Evolutionary conservation across 805 yeast genomes (phyloP), one percentile per base, ranked within the genome.

Genomic region (Saturnispora hagleri): DNA sequence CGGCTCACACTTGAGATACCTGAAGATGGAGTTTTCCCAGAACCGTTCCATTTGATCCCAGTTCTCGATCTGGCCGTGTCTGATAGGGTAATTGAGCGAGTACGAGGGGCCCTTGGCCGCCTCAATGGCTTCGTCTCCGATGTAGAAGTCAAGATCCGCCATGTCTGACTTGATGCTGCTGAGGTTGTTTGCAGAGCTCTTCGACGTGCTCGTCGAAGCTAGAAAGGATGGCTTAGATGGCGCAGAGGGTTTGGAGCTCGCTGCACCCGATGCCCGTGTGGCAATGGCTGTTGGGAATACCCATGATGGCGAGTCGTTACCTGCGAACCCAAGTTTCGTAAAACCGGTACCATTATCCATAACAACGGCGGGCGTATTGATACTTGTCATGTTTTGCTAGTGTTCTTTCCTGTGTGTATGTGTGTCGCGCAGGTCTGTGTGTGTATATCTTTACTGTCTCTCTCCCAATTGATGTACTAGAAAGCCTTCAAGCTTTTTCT

Each of bases 21-120:
- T 91, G 75, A 93, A 93, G 63, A 93, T 90, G 46, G 96, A 88
- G 63, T 87, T 86, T 65, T 93, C 98, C 99, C 99, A 93, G 69
- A 89, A 91, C 66, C 99, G 79, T 70, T 93, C 99, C 99, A 93
- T 93, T 66, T 93, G 97, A 72, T 93, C 99, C 99, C 99, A 93
- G 69, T 93, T 89, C 69, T 93, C 99, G 57, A 93, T 86, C 73
- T 93, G 99, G 26, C 99, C 99, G 65, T 93, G 99, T 69, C 89
- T 85, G 55, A 93, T 89, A 18, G 99, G 99, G 64, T 93, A 93
- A 57, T 82, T 80, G 53, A 93, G 73, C 28, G 90, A 84, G 69
- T 93, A 93, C 28, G 88, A 74, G 24, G 96, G 89, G 5, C 96
- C 95, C 60, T 81, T 84, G n/a, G 97, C 85, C 13, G 96, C 96